Conservation (phyloP, 2,329 filamentous ascomycete genomes). For the Colletotrichum sp. region DNA sequence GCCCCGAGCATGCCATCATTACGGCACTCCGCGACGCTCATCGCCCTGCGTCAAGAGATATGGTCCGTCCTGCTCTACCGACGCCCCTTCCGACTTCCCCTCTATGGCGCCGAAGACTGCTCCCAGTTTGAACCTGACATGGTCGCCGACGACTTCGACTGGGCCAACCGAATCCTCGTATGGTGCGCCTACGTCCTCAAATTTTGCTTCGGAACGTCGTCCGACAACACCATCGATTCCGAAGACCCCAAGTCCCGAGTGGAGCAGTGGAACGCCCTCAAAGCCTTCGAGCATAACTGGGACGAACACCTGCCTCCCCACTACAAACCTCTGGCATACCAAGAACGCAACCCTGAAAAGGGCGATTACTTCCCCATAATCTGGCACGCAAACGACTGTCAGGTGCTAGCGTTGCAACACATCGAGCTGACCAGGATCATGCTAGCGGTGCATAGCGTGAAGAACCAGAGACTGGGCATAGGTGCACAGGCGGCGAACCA, state of each 20-base stretch:
- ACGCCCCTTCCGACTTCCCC: neutral
- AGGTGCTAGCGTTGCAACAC: neutral
- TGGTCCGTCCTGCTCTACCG: slow-evolving; percentile 8
- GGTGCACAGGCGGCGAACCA: slow-evolving; percentile 34
- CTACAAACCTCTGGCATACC: slow-evolving; percentile 59
- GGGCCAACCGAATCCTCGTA: slow-evolving; percentile 66
- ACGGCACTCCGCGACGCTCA: neutral
- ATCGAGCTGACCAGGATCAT: slow-evolving; percentile 44
- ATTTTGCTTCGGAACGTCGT: slow-evolving; percentile 56
- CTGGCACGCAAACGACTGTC: neutral
- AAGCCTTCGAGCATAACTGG: slow-evolving; percentile 53
- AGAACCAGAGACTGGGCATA: slow-evolving; percentile 40
- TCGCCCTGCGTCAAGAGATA: neutral
- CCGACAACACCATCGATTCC: neutral
- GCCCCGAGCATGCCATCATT: neutral
- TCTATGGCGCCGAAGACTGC: neutral
- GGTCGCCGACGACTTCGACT: slow-evolving; percentile 53
- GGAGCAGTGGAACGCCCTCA: slow-evolving; percentile 47
- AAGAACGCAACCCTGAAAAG: slow-evolving; percentile 32
- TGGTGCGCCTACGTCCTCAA: slow-evolving; percentile 68
- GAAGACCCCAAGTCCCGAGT: slow-evolving; percentile 32
- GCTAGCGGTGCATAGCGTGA: slow-evolving; percentile 62
- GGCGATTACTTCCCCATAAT: slow-evolving; percentile 60
- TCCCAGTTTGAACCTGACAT: neutral
- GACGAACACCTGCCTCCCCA: slow-evolving; percentile 49